Conservation (phyloP, 768 basidiomycete species). For the Leccinum sublutescens region DNA sequence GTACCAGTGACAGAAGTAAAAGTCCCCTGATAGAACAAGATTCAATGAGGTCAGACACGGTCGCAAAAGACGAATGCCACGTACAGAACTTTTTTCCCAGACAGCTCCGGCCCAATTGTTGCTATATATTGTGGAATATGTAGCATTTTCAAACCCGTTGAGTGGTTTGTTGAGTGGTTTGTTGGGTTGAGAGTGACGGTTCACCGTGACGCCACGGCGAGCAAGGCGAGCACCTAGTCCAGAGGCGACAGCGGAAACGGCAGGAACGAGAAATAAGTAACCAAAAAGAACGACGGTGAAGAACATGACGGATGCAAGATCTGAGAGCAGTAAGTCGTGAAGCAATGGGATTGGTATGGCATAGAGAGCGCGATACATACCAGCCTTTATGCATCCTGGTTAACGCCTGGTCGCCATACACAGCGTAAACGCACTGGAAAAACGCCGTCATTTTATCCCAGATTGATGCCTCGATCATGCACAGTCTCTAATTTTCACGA, state of each 20-base stretch:
- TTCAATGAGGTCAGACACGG: background rate
- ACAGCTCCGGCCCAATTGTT: conserved; percentile 12
- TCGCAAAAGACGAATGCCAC: background rate
- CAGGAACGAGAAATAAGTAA: background rate
- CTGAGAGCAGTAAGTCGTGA: background rate
- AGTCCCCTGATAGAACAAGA: conserved; percentile 2
- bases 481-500: background rate
- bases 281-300: background rate
- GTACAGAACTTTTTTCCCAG: background rate
- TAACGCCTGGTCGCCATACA: background rate
- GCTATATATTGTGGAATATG: background rate
- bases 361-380: background rate
- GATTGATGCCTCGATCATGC: background rate
- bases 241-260: background rate
- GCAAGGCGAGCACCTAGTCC: background rate
- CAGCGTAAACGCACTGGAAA: background rate
- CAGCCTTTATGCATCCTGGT: background rate
- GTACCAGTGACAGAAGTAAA: conserved; percentile 10
- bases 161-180: background rate
- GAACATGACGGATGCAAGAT: background rate
- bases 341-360: background rate
- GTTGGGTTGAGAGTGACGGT: background rate
- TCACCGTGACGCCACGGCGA: background rate
- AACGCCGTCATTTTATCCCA: background rate
- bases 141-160: background rate